Conservation (phyloP, 495 filamentous ascomycete genomes). For the Entonaema liquescens region DNA sequence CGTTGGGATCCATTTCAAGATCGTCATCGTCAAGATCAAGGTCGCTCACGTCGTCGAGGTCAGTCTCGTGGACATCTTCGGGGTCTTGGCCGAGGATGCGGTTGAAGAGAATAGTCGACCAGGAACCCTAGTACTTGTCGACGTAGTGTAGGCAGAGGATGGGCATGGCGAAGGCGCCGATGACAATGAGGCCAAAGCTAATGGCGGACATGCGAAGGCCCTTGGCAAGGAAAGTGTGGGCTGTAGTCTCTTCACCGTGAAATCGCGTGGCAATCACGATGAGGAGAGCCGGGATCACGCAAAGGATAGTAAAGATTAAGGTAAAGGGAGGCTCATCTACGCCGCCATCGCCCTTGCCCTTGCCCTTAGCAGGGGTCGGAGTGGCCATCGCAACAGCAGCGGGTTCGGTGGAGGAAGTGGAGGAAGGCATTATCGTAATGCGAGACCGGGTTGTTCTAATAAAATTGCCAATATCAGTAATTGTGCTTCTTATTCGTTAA, state of each 20-base stretch:
- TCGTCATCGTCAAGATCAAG: neutral
- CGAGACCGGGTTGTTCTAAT: neutral
- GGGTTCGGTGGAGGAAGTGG: too few relatives aligned
- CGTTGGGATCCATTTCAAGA: neutral
- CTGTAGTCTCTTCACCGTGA: neutral
- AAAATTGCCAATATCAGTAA: neutral
- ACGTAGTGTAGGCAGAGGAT: conserved; percentile 26
- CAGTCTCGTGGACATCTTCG: neutral
- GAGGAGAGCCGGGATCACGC: conserved; percentile 1
- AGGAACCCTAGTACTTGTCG: conserved; percentile 36
- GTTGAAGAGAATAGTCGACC: neutral
- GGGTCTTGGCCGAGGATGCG: neutral
- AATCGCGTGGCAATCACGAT: neutral
- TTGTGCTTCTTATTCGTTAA: neutral
- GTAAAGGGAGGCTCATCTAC: neutral
- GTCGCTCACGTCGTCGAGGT: neutral
- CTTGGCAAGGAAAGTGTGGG: neutral
- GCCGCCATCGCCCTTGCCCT: neutral
- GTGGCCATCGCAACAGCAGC: too few relatives aligned
- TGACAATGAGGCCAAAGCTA: conserved; percentile 9
- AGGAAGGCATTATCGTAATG: neutral
- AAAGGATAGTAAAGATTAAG: neutral
- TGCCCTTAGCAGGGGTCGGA: neutral
- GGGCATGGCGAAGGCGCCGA: conserved; percentile 11
- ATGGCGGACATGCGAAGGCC: conserved; percentile 15